These are phyloP conservation scores for Penicillium lividum DNA, from an alignment of 495 filamentous ascomycete genomes.

Conservation along the genomic window DNA sequence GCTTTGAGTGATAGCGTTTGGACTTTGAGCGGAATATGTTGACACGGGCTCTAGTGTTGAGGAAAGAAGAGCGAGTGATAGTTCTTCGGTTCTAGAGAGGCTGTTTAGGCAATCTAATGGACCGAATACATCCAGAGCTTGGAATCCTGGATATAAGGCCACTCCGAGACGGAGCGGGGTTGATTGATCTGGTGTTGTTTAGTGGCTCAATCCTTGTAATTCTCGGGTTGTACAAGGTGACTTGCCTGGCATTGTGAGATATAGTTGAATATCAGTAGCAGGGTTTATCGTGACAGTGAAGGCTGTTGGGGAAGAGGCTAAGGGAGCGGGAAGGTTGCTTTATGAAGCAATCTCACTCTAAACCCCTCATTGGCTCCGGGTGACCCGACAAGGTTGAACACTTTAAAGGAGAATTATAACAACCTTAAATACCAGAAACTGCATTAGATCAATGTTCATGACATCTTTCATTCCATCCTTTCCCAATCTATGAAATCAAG, in stretches of 20 bases:
- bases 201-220: not conserved
- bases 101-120: conserved; percentile 63
- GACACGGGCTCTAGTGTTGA: conserved; percentile 53
- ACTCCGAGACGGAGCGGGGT: conserved; percentile 26
- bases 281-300: not conserved
- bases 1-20: conserved; percentile 34
- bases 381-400: too few species aligned
- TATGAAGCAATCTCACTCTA: not conserved
- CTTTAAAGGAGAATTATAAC: too few species aligned
- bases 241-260: not conserved
- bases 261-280: not conserved
- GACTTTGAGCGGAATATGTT: conserved; percentile 27
- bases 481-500: too few species aligned
- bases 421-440: too few species aligned
- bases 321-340: not conserved
- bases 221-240: not conserved
- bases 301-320: not conserved
- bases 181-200: not conserved
- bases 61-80: conserved; percentile 52
- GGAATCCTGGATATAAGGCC: conserved; percentile 36
- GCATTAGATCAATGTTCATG: too few species aligned
- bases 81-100: conserved; percentile 43
- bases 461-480: too few species aligned
- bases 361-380: not conserved
- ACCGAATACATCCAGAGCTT: conserved; percentile 55